Conservation (phyloP, 345 rosid species). For the Garcia nutans region DNA sequence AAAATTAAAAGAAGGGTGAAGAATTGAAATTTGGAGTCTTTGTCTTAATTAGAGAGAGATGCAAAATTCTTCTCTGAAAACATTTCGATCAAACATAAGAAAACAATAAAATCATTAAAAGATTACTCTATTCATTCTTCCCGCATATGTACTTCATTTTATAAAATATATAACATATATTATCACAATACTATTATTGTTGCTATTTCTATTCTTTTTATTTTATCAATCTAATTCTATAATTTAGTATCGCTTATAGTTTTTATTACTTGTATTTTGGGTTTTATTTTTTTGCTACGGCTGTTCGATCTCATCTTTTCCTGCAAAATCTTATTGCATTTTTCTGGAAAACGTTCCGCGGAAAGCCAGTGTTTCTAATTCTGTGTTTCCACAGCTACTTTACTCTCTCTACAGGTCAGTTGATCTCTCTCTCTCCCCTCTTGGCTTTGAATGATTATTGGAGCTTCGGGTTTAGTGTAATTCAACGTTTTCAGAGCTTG, state of each 20-base stretch:
- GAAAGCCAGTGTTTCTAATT: not conserved
- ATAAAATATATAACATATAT: too few species aligned
- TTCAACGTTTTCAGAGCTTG: not conserved
- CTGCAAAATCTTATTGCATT: constrained; percentile 1
- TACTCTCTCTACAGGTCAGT: constrained; percentile 8
- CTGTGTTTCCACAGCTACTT: not conserved
- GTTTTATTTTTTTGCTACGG: not conserved
- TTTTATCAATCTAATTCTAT: too few species aligned
- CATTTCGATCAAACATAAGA: too few species aligned
- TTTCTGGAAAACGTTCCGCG: not conserved
- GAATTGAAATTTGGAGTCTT: not conserved
- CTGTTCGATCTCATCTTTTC: not conserved
- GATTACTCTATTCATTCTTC: too few species aligned
- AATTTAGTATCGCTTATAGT: too few species aligned
- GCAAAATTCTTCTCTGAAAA: too few species aligned
- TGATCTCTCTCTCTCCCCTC: not conserved
- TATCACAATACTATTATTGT: too few species aligned
- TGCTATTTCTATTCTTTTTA: not conserved
- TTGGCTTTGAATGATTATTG: not conserved
- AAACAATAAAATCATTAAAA: too few species aligned
- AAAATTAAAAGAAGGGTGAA: not conserved
- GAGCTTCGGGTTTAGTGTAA: not conserved
- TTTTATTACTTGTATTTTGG: not conserved
- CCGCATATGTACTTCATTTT: too few species aligned
- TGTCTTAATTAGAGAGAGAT: too few species aligned